Conservation (phyloP, 345 rosid species). For the Bruguiera gymnorhiza region DNA sequence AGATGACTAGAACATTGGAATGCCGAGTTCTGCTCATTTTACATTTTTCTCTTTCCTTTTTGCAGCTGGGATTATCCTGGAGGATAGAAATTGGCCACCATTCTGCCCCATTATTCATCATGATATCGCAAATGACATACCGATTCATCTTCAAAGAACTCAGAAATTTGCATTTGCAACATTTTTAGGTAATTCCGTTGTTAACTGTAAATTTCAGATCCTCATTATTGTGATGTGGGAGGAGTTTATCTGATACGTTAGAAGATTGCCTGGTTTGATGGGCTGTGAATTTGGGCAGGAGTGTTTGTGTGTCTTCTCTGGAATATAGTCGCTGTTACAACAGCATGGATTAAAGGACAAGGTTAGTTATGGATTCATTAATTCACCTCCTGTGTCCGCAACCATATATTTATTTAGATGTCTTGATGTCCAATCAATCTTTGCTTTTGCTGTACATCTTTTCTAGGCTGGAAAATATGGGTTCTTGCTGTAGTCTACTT, state of each 20-base stretch:
- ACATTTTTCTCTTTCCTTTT: slow-evolving; percentile 4
- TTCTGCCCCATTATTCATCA: slow-evolving; percentile 36
- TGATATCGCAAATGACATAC: slow-evolving; percentile 33
- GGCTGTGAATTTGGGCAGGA: slow-evolving; percentile 46
- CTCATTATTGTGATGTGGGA: background rate
- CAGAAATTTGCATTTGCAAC: slow-evolving; percentile 35
- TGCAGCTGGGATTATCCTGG: slow-evolving; percentile 33
- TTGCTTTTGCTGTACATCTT: background rate
- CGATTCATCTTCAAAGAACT: slow-evolving; percentile 28
- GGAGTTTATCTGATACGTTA: background rate
- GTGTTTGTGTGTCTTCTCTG: slow-evolving; percentile 72
- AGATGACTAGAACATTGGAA: too few relatives aligned
- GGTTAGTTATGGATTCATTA: slow-evolving; percentile 36
- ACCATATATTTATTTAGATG: background rate
- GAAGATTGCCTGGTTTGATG: background rate
- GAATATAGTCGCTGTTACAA: slow-evolving; percentile 71
- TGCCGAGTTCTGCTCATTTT: background rate
- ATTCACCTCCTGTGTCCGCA: background rate
- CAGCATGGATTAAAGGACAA: slow-evolving; percentile 88
- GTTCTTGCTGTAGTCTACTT: slow-evolving; percentile 86
- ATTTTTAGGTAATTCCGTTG: slow-evolving; percentile 18
- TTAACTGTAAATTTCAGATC: background rate
- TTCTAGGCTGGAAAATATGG: slow-evolving; percentile 85
- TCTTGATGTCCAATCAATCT: background rate
- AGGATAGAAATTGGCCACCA: slow-evolving; percentile 37